Evolutionary conservation across 1,284 basidiomycete genomes (phyloP), one percentile per base, ranked within the genome.

Genomic region (Rhodotorula glutinis): DNA sequence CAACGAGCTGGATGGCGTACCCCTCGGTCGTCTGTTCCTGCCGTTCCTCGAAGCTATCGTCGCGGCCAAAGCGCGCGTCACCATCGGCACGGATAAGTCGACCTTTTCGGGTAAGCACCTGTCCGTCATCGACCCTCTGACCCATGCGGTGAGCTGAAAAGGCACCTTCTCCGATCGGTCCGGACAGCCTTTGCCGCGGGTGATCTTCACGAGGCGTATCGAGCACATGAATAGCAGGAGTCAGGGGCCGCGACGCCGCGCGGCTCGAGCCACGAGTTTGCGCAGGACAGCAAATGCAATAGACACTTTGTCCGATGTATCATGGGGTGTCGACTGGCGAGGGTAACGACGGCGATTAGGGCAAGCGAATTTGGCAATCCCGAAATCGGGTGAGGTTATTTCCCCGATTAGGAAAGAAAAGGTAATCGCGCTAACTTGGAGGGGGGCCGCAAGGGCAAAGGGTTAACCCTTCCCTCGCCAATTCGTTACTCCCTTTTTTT

Each of bases 21-120:
- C 57, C 21, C 64, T 75, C 25, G 71, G 72, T 4, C 29, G 72
- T 14, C 60, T 71, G n/a, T 68, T 74, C 54, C 49, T 71, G 14
- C 73, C 74, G 19, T 74, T 75, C 64, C 57, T 74, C 60, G 74
- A 74, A 49, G 71, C 73, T 13, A 56, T 69, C 33, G 55, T 75
- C 4, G 72, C 72, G 2, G 64, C 70, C 16, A 74, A 68, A 54
- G 73, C 51, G 1, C 53, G 38, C 17, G 33, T 56, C 8, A 59
- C 58, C 3, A 65, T 68, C 23, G 74, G 74, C 0, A 75, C 73
- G 11, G 9, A 30, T 17, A 58, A 57, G 1, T 62, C 58, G 25
- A 74, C 73, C 17, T 74, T 74, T 53, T 61, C 57, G 3, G 60
- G 71, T 66, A 23, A 44, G 64, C 25, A 14, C 25, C n/a, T 43